Base-by-base conservation (phyloP, 1,284 basidiomycete genomes). In the Meira nashicola region DNA sequence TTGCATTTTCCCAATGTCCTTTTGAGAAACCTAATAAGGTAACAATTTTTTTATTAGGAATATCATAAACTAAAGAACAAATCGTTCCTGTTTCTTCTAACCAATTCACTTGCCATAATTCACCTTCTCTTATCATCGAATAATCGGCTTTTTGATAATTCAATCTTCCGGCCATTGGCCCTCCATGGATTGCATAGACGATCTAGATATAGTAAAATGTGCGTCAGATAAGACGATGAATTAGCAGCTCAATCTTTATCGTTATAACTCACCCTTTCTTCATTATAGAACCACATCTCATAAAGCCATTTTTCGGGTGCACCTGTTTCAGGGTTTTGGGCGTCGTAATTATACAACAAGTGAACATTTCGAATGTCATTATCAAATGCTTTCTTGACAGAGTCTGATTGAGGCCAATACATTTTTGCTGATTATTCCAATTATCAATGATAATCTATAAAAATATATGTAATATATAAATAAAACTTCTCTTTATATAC, bases 71-170 rank as follows among this genome's bases (percentile, higher is more conserved):
- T 23, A 79, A 64, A 12, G 73, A 73, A 40, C 73, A 74, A n/a
- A 63, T 66, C 11, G 78, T 78, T 15, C 70, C 74, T 4, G 78
- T 78, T 53, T 79, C 78, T 49, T 23, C 39, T 11, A n/a, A 40
- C 39, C 39, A 11, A 10, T 10, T 40, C 11, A n/a, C 39, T 11
- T 11, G 39, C 10, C 11, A 10, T 40, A 10, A 40, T n/a, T 70
- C 69, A 11, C 67, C 59, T 1, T 63, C 48, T 0, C 78, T 63
- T 51, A 79, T 64, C 41, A 73, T 67, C 51, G 78, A 77, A 49
- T 76, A 70, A 48, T 68, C 66, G 19, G 65, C 72, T 15, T 63
- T 70, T 52, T 79, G 78, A 60, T 67, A 79, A 62, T 79, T 79
- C 1, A 58, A 39, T 2, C 78, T 52, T 0, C 78, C 76, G 1